Conservation (phyloP, 192 early-diverging fungal genomes). For the Gigaspora rosea region DNA sequence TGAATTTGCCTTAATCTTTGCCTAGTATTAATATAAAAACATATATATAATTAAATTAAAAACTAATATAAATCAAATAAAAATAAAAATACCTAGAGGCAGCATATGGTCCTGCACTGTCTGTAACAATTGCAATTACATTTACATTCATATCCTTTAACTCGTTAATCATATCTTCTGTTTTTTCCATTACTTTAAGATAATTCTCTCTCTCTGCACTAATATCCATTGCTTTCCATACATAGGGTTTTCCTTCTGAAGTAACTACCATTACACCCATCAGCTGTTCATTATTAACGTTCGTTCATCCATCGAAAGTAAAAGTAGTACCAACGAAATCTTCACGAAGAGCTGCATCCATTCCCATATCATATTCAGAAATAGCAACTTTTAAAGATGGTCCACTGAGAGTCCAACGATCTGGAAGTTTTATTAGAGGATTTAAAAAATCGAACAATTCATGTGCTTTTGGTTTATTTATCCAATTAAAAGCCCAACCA, state of each 20-base stretch:
- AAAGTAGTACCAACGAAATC: not conserved
- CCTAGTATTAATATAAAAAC: not conserved
- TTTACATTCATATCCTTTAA: not conserved
- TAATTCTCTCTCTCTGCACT: not conserved
- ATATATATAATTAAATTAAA: no score
- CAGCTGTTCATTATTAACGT: not conserved
- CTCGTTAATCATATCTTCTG: not conserved
- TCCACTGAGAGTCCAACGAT: not conserved
- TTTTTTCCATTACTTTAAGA: not conserved
- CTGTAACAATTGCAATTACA: not conserved
- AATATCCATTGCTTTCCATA: not conserved
- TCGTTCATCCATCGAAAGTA: not conserved
- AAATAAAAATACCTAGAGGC: conserved; percentile 1
- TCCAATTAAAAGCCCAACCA: not conserved
- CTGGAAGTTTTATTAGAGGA: not conserved
- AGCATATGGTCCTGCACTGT: not conserved
- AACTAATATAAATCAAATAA: not conserved
- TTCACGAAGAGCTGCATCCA: not conserved
- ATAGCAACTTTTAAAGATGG: not conserved
- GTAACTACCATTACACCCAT: not conserved
- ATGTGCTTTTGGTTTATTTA: not conserved
- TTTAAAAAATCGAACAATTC: not conserved
- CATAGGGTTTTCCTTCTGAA: not conserved
- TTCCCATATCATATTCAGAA: not conserved
- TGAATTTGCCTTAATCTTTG: not conserved